phyloP scores from a whole-genome alignment of 805 yeast genomes.

The Candida schatavii region DNA sequence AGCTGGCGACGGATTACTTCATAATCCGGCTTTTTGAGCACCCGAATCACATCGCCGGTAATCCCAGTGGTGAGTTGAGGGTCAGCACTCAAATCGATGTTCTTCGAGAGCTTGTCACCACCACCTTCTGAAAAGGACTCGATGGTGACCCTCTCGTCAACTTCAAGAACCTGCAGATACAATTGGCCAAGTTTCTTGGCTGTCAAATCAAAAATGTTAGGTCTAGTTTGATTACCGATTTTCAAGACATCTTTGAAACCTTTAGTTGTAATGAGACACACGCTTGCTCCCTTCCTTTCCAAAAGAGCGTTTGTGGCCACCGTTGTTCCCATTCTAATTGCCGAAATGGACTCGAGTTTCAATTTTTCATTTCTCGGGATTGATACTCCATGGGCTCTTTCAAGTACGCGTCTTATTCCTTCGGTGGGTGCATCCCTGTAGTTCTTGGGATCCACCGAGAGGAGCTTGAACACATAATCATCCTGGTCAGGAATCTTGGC shows the following conservation, averaged over 20 bases:
- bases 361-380: constrained; percentile 57
- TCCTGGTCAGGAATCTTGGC: constrained; percentile 49
- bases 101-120: constrained; percentile 18
- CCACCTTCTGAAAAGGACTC: constrained; percentile 77
- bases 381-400: constrained; percentile 46
- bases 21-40: constrained; percentile 31
- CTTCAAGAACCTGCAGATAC: constrained; percentile 73
- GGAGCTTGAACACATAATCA: constrained; percentile 69
- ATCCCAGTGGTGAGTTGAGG: constrained; percentile 33
- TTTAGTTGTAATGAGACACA: constrained; percentile 81
- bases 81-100: constrained; percentile 11
- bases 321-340: constrained; percentile 88
- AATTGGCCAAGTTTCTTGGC: constrained; percentile 70
- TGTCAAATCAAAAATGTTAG: constrained; percentile 80
- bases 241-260: constrained; percentile 81
- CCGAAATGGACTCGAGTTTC: constrained; percentile 60
- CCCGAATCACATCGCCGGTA: constrained; percentile 32
- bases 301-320: constrained; percentile 94
- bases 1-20: constrained; percentile 21
- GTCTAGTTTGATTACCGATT: constrained; percentile 92
- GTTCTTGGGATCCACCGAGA: constrained; percentile 86
- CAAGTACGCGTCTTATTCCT: constrained; percentile 79
- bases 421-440: constrained; percentile 90
- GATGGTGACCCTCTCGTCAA: constrained; percentile 87
- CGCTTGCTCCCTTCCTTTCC: constrained; percentile 88